phyloP scores from a whole-genome alignment of 2,329 filamentous ascomycete species.

The Metarhizium brunneum region DNA sequence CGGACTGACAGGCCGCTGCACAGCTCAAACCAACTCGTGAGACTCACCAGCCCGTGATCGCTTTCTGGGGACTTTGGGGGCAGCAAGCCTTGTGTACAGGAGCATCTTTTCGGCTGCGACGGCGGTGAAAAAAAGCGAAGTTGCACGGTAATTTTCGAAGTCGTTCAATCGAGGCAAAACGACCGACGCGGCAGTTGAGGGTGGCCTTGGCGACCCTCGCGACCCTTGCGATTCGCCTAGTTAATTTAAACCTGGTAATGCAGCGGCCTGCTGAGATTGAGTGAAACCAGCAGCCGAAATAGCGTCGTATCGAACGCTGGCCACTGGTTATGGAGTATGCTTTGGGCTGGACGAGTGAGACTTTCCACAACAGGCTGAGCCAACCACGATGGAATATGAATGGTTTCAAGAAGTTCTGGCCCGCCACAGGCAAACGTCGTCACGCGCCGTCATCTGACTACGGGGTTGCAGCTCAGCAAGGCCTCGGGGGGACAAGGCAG shows the following conservation, averaged over 20 bases:
- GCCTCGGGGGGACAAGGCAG: not conserved
- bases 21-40: not conserved
- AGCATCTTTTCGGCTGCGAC: constrained; percentile 32
- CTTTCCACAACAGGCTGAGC: not conserved
- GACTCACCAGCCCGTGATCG: constrained; percentile 50
- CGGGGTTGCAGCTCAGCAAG: not conserved
- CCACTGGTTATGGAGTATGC: no score
- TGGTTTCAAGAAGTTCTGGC: not conserved
- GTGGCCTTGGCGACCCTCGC: not conserved
- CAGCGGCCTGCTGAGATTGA: not conserved
- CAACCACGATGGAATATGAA: not conserved
- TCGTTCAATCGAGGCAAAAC: not conserved
- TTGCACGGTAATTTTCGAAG: constrained; percentile 9
- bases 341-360: not conserved
- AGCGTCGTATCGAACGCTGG: not conserved
- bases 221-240: not conserved
- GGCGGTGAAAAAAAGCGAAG: not conserved
- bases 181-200: not conserved
- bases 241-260: not conserved
- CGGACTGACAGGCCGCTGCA: not conserved
- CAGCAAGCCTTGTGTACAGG: constrained; percentile 47
- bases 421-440: not conserved
- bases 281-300: not conserved
- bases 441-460: not conserved
- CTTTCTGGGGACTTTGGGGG: constrained; percentile 49